These are phyloP conservation scores for Aquilaria sinensis DNA, from an alignment of 345 rosid genomes.

Conservation along the genomic window DNA sequence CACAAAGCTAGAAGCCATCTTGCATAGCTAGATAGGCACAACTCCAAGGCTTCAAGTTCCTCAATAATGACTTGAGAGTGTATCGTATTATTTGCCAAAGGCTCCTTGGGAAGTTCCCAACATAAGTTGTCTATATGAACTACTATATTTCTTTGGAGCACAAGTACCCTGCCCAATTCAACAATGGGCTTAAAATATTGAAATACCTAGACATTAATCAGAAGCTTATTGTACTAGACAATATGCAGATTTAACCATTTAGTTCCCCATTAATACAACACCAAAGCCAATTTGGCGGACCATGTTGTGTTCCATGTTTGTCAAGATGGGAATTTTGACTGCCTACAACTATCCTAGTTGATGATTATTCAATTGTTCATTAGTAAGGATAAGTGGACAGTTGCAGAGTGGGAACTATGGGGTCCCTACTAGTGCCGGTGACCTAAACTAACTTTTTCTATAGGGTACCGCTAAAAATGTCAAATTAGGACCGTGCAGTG, in stretches of 20 bases:
- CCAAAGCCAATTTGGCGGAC: constrained; percentile 76
- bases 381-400: constrained; percentile 73
- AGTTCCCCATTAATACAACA: constrained; percentile 68
- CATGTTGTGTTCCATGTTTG: constrained; percentile 47
- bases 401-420: constrained; percentile 40
- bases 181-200: constrained; percentile 64
- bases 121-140: constrained; percentile 57
- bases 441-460: constrained; percentile 46
- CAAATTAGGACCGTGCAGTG: constrained; percentile 44
- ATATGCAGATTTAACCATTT: constrained; percentile 46
- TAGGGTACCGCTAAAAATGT: constrained; percentile 52
- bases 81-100: constrained; percentile 65
- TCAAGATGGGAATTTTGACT: constrained; percentile 12
- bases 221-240: constrained; percentile 26
- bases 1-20: too few species aligned
- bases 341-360: constrained; percentile 34
- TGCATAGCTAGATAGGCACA: too few species aligned
- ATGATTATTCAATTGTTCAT: constrained; percentile 74
- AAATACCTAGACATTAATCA: constrained; percentile 38
- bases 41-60: constrained; percentile 60
- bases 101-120: constrained; percentile 43
- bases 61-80: constrained; percentile 34
- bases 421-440: constrained; percentile 32
- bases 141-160: constrained; percentile 75
- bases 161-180: constrained; percentile 67